Conservation (phyloP, 768 basidiomycete species). For the Naganishia vishniacii region DNA sequence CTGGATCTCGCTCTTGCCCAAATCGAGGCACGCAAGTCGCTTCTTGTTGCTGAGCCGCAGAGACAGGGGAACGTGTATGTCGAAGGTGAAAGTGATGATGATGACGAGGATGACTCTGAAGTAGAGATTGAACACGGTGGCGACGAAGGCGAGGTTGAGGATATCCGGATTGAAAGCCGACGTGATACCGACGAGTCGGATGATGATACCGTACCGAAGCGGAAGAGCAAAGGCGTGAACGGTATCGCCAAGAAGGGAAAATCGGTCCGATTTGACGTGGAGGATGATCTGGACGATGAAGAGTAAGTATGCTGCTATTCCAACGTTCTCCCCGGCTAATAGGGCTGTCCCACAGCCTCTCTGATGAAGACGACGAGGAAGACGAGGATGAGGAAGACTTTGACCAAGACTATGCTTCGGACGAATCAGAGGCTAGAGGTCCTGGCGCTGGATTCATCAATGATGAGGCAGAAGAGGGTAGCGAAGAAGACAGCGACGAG, state of each 20-base stretch:
- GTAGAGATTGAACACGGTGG: conserved; percentile 48
- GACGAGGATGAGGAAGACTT: conserved; percentile 56
- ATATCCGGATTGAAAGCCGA: conserved; percentile 31
- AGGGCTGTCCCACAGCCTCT: conserved; percentile 43
- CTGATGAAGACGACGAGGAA: conserved; percentile 63
- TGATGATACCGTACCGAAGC: conserved; percentile 13
- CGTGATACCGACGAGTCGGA: conserved; percentile 23
- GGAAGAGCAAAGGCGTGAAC: conserved; percentile 7
- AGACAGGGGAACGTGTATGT: conserved; percentile 54
- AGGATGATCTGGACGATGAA: conserved; percentile 28
- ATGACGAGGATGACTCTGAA: conserved; percentile 58
- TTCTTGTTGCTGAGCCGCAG: conserved; percentile 54
- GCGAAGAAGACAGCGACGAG: conserved; percentile 50
- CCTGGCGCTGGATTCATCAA: conserved; percentile 51
- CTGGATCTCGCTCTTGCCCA: conserved; percentile 91
- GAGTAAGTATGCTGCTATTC: background rate
- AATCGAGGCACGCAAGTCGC: conserved; percentile 78
- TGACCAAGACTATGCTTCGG: conserved; percentile 36
- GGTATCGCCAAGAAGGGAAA: conserved; percentile 22
- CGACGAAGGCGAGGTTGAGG: conserved; percentile 45
- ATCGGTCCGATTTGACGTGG: conserved; percentile 31
- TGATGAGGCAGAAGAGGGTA: conserved; percentile 55
- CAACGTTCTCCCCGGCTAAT: background rate
- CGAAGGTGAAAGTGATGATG: conserved; percentile 74
- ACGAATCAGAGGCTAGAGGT: conserved; percentile 66